A percentile compares a stretch with the other conserved stretches of the same genome.
These are phyloP conservation scores for Lophium mytilinum DNA, from an alignment of 495 filamentous ascomycete species.

Conservation along the genomic window DNA sequence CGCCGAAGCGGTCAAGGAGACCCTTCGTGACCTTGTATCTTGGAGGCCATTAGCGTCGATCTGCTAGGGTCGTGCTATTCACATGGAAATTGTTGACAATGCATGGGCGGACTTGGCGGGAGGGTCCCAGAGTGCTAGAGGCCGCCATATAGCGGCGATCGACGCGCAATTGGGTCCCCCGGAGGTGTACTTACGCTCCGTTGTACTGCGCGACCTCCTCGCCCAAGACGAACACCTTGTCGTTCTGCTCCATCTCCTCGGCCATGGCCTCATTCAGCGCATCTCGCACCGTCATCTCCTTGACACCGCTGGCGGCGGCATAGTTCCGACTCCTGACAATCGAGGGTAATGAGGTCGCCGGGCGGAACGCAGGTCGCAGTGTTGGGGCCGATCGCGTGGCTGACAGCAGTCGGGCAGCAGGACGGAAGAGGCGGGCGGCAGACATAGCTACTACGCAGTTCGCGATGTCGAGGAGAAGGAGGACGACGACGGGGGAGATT, in stretches of 20 bases:
- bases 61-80: too few species aligned
- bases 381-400: constrained; percentile 47
- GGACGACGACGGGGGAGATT: background rate
- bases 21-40: constrained; percentile 99
- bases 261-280: constrained; percentile 95
- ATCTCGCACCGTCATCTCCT: constrained; percentile 94
- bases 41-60: background rate
- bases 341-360: constrained; percentile 41
- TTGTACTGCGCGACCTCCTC: constrained; percentile 99
- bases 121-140: too few species aligned
- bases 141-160: background rate
- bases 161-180: background rate
- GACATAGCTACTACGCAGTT: constrained; percentile 42
- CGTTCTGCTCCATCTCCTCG: constrained; percentile 90
- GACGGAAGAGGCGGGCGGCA: constrained; percentile 70
- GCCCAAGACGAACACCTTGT: constrained; percentile 89
- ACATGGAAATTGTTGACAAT: too few species aligned
- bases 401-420: constrained; percentile 66
- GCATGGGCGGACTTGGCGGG: too few species aligned
- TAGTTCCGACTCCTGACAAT: constrained; percentile 32
- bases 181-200: constrained; percentile 58
- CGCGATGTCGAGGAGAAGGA: constrained; percentile 23
- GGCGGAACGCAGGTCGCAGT: constrained; percentile 46
- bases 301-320: constrained; percentile 48
- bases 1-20: constrained; percentile 89